A percentile compares a stretch with the other conserved stretches of the same genome.
Conservation (phyloP, 805 yeast species). For the Ogataea pilisensis region DNA sequence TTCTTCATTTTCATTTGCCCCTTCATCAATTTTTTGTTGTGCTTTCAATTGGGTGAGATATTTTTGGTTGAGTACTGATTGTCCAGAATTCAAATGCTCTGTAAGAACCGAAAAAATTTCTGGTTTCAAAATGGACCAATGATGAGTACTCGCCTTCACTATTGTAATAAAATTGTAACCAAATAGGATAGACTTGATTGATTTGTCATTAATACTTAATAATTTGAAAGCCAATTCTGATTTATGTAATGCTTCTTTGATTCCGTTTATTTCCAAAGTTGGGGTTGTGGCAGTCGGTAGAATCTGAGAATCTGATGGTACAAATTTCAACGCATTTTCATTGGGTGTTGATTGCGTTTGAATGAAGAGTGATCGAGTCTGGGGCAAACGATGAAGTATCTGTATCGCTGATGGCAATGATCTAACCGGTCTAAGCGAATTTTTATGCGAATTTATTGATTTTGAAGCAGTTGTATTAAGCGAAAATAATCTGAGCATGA, state of each 20-base stretch:
- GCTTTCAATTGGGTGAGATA: constrained; percentile 30
- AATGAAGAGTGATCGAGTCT: constrained; percentile 43
- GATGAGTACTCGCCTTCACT: constrained; percentile 44
- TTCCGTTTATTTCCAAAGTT: constrained; percentile 69
- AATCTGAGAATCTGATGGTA: constrained; percentile 64
- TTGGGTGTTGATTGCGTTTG: constrained; percentile 87
- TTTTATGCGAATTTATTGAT: neutral
- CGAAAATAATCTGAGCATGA: neutral
- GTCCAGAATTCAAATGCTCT: constrained; percentile 51
- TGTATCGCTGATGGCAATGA: neutral
- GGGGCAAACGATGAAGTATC: neutral
- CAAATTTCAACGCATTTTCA: constrained; percentile 77
- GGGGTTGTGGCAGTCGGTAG: constrained; percentile 49
- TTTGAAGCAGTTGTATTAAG: neutral
- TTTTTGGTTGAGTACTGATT: constrained; percentile 47
- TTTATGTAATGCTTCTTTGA: constrained; percentile 62
- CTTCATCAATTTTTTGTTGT: constrained; percentile 32
- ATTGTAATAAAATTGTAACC: constrained; percentile 83
- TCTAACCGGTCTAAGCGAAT: neutral
- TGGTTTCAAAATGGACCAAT: constrained; percentile 63
- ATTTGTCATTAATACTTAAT: constrained; percentile 60
- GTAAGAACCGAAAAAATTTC: constrained; percentile 59
- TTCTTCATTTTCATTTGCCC: constrained; percentile 35
- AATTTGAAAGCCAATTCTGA: constrained; percentile 77
- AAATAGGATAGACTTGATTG: constrained; percentile 70